Evolutionary conservation across 768 basidiomycete genomes (phyloP), one percentile per base, ranked within the genome.

Genomic region (Pholiota microspora): DNA sequence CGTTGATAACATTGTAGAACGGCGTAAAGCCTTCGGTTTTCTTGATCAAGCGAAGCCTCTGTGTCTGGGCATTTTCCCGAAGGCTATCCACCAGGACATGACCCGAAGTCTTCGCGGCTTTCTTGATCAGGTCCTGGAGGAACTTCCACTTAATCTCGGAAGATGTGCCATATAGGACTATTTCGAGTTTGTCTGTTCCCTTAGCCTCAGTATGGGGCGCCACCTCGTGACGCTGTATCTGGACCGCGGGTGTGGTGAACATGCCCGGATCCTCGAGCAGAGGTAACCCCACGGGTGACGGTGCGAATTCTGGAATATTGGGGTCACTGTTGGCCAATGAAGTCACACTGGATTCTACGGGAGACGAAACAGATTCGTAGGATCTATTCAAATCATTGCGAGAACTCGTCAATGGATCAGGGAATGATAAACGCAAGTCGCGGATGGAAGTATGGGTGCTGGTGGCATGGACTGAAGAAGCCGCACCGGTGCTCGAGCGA

Each of bases 391-490:
- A 72, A 54, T 88, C 82, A 69, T 83, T 79, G 57, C 76, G 78
- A 51, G 86, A 86, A 66, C 85, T 87, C 52, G 83, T 84, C 64
- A 92, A 78, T 56, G 89, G 89, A 71, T 92, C 89, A 34, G 89
- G 89, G 72, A 92, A 92, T 29, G 89, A 91, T 54, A 92, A 69
- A 61, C 86, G 82, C 57, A 92, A 79, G 72, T 90, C 88, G 68
- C 85, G 85, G 47, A 84, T 71, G n/a, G 85, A 82, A 51, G 64
- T 78, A 55, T 85, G 85, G 52, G 78, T 68, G 55, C 83, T 80
- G 47, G 81, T 18, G n/a, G 18, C 7, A 36, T 36, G 35, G 35
- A 15, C 35, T 5, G 35, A 7, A 36, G 34, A 76, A 18, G 73
- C 68, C 53, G 72, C 71, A 42, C 68, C 67, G 31, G 81, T 82